Evolutionary conservation across 768 basidiomycete species (phyloP).

Genomic region (Hericium alpestre): DNA sequence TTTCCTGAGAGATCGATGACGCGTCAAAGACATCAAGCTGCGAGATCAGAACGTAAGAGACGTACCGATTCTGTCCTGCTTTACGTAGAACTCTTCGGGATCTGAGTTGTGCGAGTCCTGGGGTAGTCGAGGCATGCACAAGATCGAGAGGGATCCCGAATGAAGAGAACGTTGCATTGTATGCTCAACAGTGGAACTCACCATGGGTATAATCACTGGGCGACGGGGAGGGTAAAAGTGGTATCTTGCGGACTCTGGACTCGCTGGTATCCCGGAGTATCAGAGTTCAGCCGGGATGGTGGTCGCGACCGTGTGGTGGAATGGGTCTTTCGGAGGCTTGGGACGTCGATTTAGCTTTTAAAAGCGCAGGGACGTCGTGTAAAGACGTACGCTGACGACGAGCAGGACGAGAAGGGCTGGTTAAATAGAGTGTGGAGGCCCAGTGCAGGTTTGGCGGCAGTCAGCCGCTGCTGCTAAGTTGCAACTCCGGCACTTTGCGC

Average conservation of each 20-base stretch:
- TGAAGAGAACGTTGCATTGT: not conserved
- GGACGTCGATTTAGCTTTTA: not conserved
- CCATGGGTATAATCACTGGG: not conserved
- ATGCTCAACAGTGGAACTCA: not conserved
- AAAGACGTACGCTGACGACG: not conserved
- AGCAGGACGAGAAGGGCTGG: not conserved
- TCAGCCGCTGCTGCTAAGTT: not conserved
- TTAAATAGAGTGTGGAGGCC: not conserved
- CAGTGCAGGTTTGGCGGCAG: not conserved
- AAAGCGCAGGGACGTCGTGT: not conserved
- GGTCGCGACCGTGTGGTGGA: not conserved
- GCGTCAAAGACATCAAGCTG: constrained; percentile 1
- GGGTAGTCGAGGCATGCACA: constrained; percentile 1
- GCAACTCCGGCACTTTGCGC: not conserved
- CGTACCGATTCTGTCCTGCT: constrained; percentile 92
- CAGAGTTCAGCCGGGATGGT: not conserved
- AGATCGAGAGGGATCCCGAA: not conserved
- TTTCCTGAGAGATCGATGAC: constrained; percentile 51
- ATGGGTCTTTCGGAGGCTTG: not conserved
- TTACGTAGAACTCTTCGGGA: constrained; percentile 95
- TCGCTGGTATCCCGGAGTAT: not conserved
- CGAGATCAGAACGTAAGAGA: constrained; percentile 11
- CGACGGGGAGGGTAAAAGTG: not conserved
- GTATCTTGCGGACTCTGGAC: not conserved
- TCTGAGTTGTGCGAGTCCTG: constrained; percentile 70